Evolutionary conservation across 257 asterid species (phyloP).

Genomic region (Solanum okadae): DNA sequence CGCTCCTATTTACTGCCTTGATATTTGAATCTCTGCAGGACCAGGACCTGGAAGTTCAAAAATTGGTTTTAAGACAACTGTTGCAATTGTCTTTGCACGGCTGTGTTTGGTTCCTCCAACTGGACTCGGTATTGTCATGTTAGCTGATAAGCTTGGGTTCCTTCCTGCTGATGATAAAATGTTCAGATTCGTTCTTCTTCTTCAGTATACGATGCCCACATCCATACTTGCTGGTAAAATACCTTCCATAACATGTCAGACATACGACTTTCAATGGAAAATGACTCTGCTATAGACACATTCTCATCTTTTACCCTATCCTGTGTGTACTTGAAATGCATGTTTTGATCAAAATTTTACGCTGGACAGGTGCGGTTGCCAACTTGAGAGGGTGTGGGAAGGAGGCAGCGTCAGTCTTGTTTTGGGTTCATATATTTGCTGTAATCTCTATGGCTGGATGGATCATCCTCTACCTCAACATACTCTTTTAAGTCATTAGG

Average conservation of each 20-base stretch:
- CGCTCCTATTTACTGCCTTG: neutral
- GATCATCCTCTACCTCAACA: constrained; percentile 79
- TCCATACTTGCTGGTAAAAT: constrained; percentile 82
- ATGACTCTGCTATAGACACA: neutral
- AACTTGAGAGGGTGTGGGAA: constrained; percentile 93
- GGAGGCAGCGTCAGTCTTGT: constrained; percentile 88
- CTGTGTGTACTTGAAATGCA: neutral
- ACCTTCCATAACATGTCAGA: neutral
- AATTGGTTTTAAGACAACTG: constrained; percentile 77
- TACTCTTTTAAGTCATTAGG: constrained; percentile 44
- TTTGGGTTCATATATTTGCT: constrained; percentile 98
- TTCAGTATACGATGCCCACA: constrained; percentile 97
- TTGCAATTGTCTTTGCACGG: constrained; percentile 74
- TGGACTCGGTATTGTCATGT: constrained; percentile 80
- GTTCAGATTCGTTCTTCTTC: constrained; percentile 93
- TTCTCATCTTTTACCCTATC: neutral
- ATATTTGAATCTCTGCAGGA: constrained; percentile 33
- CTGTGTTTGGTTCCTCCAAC: constrained; percentile 77
- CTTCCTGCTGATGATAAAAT: constrained; percentile 85
- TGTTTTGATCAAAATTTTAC: neutral
- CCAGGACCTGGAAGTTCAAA: constrained; percentile 68
- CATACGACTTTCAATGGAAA: neutral
- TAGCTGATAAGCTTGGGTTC: constrained; percentile 88
- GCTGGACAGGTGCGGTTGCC: constrained; percentile 81
- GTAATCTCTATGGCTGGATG: constrained; percentile 95